Evolutionary conservation across 2,329 filamentous ascomycete genomes (phyloP), one percentile per base, ranked within the genome.

Genomic region (Hypoxylon rubiginosum): DNA sequence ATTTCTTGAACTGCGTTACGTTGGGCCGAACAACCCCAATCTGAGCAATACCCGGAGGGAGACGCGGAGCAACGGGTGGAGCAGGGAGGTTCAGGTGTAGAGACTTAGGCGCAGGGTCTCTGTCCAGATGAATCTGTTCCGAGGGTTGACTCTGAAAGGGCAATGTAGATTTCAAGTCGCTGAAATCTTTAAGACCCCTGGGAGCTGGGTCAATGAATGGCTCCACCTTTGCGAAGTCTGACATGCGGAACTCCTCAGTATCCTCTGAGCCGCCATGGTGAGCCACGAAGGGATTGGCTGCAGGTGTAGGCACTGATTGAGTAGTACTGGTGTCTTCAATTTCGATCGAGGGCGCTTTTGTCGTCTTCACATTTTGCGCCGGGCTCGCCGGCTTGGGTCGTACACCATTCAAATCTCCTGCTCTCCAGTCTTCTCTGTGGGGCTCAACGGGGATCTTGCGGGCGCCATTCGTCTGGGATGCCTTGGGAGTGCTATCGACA

Each of bases 371-470:
- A 24, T 70, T 73, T 36, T 69, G 58, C 0, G 62, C 50, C 41
- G 69, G 57, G 34, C 62, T 69, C 15, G 71, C 19, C 4, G 71
- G 26, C 34, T 73, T 71, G 34, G 71, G 58, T 39, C 66, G 60
- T 2, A 71, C 69, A 19, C 73, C 76, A 59, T 79, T 76, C 3
- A 80, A 76, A 59, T 86, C 79, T 3, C 86, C 86, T 2, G 86
- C 80, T 49, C 87, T 80, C 87, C 87, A 90, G 62, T 89, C 87
- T 4, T 85, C 84, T 43, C 87, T 81, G 2, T 85, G 84, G 0
- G 87, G 87, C 70, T 89, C 87, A 11, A 88, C 84, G 1, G 82
- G 82, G 39, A 89, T 88, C 39, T 84, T 86, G 30, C 87, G 82
- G 19, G 82, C 82, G 7, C 74, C 75, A 57, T 77, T 77, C 4